Percentiles rank a stretch among this genome's conserved stretches.
Evolutionary conservation across 352 stramenopile genomes (phyloP).

Genomic region (Thalassiosira hispida): DNA sequence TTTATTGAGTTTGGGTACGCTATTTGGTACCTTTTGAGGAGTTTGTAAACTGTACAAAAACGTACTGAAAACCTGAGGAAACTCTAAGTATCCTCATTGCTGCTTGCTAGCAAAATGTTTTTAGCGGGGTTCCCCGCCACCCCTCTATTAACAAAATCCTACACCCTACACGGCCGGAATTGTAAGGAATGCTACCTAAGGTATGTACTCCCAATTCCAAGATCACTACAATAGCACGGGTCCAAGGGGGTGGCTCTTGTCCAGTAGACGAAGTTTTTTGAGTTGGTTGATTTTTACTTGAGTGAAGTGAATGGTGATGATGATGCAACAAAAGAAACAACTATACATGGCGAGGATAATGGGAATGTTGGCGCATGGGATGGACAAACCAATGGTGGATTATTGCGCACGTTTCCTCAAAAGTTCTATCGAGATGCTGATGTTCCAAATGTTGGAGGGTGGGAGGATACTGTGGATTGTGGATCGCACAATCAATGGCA

Average conservation of each 20-base stretch:
- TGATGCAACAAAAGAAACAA: slow-evolving; percentile 7
- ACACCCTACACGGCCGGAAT: too few relatives aligned
- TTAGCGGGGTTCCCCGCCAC: too few relatives aligned
- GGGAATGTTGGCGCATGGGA: neutral
- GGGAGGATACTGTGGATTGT: neutral
- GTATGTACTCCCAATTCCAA: too few relatives aligned
- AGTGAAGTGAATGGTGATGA: slow-evolving; percentile 25
- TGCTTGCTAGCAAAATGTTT: too few relatives aligned
- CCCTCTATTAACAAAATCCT: too few relatives aligned
- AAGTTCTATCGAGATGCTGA: slow-evolving; percentile 1
- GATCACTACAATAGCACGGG: too few relatives aligned
- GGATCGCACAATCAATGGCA: slow-evolving; percentile 7
- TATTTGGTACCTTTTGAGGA: too few relatives aligned
- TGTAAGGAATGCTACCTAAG: too few relatives aligned
- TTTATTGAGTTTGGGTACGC: too few relatives aligned
- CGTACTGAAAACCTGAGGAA: too few relatives aligned
- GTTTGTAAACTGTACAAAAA: too few relatives aligned
- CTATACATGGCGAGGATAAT: neutral
- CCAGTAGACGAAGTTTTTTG: slow-evolving; percentile 11
- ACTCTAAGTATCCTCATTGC: too few relatives aligned
- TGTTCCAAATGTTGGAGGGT: slow-evolving; percentile 1
- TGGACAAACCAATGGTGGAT: slow-evolving; percentile 5
- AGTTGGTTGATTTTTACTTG: slow-evolving; percentile 35
- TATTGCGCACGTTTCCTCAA: slow-evolving; percentile 10
- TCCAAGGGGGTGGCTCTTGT: slow-evolving; percentile 25